Base-by-base conservation (phyloP, 345 rosid genomes). In the Isatis tinctoria region DNA sequence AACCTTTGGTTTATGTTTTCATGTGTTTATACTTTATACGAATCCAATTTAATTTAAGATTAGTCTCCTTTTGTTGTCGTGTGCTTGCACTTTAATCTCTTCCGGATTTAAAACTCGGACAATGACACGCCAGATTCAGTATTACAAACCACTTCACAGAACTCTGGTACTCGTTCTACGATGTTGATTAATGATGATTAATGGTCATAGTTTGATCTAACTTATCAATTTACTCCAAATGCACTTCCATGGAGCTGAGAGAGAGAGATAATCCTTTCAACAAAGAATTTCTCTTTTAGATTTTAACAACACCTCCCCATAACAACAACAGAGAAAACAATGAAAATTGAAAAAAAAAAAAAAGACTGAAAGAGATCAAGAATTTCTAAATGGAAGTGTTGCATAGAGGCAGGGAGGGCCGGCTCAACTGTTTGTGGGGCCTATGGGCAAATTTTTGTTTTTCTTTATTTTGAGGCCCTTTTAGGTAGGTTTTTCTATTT, bases 301-400 rank as follows among this genome's bases (percentile, higher is more conserved):
- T 33, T 33, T 45, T 37, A 47, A 30, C 54, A 7, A 53, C 58
- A 47, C 17, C 54, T 8, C 40, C 40, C 65, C 65, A 74, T n/a
- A n/a, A 67, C 67, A 58, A 57, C 41, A 73, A 53, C 33, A 62
- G 11, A 72, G 33, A 56, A 64, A 32, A 52, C 56, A 33, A 33
- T 22, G n/a, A n/a, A n/a, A n/a, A n/a, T n/a, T n/a, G n/a, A n/a
- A n/a, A 6, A 4, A 52, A 18, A 32, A 8, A 6, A 6, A 9
- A 12, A 36, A 22, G 16, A 17, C 65, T 69, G 69, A 62, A 61
- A 89, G 53, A 89, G 83, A 66, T 90, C 85, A 76, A 90, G 92
- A 67, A 90, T 82, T 68, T 87, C 87, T 75, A 84, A 79, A 90
- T 86, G n/a, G 87, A 49, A 12, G 84, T 83, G 82, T 87, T 89